Evolutionary conservation across 495 filamentous ascomycete genomes (phyloP), one percentile per base, ranked within the genome.

Genomic region (Penicillium coprophilum): DNA sequence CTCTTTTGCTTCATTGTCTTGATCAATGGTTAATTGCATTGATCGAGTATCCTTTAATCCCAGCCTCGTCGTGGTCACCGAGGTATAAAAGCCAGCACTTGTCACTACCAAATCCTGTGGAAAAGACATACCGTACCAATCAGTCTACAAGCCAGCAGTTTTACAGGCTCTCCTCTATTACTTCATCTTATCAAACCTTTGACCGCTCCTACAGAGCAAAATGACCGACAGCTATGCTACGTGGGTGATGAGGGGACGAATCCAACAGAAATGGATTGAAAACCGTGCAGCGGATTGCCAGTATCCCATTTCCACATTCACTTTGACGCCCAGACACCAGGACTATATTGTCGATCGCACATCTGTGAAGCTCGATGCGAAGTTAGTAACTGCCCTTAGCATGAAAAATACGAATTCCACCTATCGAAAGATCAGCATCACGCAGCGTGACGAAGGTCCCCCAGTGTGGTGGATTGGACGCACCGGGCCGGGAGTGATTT

Each of bases 371-470:
- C 28, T 48, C 32, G 28, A 48, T 34, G n/a, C 28, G n/a, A 30
- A 12, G 0, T 9, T 30, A 19, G 9, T 20, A 5, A 13, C 46
- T 21, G 8, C 17, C 11, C n/a, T 48, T 5, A 10, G 34, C 15
- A 12, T 30, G 2, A 32, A 28, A 3, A 31, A 32, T 5, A 17
- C 8, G 6, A 20, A 30, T 20, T 32, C 46, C 21, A 21, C 23
- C n/a, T 32, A 38, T 46, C 30, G 41, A 32, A 36, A 47, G 9
- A 38, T 47, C 10, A 15, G 27, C 21, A 43, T 11, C 50, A 62
- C 61, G 19, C 66, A 69, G 4, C 72, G 70, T 13, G 87, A 86
- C 9, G 59, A 85, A 13, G 74, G 80, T 15, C 65, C 46, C 12
- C 46, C 46, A 34, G 30, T 27, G 5, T 48, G 46, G 46, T 48